Conservation (phyloP, 1,284 basidiomycete genomes). For the Apiotrichum siamense region DNA sequence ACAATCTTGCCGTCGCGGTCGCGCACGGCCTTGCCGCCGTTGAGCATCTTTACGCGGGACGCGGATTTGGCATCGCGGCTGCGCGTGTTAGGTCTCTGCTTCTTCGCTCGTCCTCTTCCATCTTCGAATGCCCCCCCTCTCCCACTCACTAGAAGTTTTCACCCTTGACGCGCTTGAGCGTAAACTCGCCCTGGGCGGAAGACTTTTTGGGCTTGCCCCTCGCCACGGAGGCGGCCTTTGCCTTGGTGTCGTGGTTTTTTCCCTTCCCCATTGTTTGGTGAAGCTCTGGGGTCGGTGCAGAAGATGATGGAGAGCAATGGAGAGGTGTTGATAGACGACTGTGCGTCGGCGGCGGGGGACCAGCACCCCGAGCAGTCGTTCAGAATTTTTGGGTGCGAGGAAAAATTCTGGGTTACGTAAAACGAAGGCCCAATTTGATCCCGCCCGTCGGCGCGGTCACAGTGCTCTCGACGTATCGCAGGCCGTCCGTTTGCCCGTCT, state of each 20-base stretch:
- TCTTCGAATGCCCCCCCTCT: too few species aligned
- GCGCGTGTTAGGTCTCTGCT: conserved; percentile 51
- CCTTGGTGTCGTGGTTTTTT: conserved; percentile 45
- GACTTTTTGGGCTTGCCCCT: too few species aligned
- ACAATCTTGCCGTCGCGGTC: conserved; percentile 85
- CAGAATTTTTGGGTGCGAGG: background rate
- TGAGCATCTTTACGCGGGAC: conserved; percentile 78
- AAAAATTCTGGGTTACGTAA: background rate
- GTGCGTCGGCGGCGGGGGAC: background rate
- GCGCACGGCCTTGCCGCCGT: conserved; percentile 77
- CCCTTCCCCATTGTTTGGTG: conserved; percentile 42
- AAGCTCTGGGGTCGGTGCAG: background rate
- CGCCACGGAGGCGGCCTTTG: too few species aligned
- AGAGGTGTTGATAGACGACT: conserved; percentile 2
- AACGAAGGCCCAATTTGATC: background rate
- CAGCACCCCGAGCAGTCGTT: background rate
- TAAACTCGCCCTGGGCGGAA: conserved; percentile 35
- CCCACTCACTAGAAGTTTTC: conserved; percentile 4
- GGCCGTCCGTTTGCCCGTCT: background rate
- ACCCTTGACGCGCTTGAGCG: conserved; percentile 66
- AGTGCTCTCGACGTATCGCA: background rate
- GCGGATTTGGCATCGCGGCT: conserved; percentile 82
- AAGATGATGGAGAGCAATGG: background rate
- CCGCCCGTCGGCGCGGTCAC: background rate
- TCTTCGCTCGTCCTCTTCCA: too few species aligned